A percentile compares a stretch with the other conserved stretches of the same genome.
Evolutionary conservation across 1,284 basidiomycete genomes (phyloP).

Genomic region (Sporisorium graminicola): DNA sequence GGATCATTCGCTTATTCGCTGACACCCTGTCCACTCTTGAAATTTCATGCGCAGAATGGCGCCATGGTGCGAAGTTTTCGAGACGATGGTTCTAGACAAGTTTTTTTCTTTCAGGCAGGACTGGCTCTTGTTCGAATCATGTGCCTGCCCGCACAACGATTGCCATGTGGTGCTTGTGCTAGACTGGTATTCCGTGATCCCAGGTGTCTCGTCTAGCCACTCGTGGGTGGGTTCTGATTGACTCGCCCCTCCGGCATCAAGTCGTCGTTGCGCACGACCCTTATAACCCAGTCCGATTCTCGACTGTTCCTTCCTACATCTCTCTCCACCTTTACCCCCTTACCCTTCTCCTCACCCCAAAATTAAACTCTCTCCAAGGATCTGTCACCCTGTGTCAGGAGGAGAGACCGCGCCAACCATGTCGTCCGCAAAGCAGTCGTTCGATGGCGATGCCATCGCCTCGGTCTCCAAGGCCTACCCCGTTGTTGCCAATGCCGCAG

Average conservation of each 20-base stretch:
- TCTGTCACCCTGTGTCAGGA: constrained; percentile 31
- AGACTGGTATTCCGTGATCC: neutral
- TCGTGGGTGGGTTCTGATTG: neutral
- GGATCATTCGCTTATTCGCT: neutral
- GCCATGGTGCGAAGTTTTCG: constrained; percentile 10
- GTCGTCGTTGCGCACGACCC: neutral
- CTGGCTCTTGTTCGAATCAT: constrained; percentile 4
- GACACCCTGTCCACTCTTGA: neutral
- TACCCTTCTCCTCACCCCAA: neutral
- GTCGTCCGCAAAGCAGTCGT: constrained; percentile 39
- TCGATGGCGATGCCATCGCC: constrained; percentile 40
- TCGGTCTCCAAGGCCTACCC: constrained; percentile 39
- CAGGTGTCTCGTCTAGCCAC: neutral
- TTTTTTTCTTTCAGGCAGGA: no score
- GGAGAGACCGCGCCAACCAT: constrained; percentile 25
- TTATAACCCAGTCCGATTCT: no score
- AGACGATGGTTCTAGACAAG: no score
- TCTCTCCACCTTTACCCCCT: neutral
- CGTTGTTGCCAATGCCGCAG: neutral
- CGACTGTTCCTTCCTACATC: neutral
- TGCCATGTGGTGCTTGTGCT: constrained; percentile 1
- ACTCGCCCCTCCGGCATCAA: neutral
- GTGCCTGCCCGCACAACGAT: neutral
- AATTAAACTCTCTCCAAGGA: constrained; percentile 26
- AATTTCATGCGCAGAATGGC: constrained; percentile 26